Evolutionary conservation across 108 stramenopile genomes (phyloP).

Genomic region (Nitzschia sp.): DNA sequence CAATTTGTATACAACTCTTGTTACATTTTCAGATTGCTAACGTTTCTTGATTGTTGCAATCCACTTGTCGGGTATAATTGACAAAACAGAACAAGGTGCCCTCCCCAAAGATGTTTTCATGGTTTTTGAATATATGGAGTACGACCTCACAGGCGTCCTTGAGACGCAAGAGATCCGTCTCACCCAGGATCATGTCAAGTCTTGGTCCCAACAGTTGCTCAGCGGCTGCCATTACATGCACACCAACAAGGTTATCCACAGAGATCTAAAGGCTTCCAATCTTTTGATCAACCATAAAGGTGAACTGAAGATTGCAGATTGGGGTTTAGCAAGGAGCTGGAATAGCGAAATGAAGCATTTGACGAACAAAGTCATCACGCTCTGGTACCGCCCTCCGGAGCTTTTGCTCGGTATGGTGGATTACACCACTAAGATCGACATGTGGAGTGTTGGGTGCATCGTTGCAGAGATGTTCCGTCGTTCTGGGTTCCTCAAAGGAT

Average conservation of each 20-base stretch:
- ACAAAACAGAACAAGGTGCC: conserved; percentile 56
- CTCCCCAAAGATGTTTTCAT: conserved; percentile 91
- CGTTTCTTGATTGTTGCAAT: neutral
- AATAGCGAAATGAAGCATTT: conserved; percentile 82
- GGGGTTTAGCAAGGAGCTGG: conserved; percentile 91
- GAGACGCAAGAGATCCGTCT: conserved; percentile 82
- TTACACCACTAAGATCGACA: conserved; percentile 91
- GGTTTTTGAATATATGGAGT: conserved; percentile 94
- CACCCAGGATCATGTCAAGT: conserved; percentile 84
- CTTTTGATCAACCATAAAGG: conserved; percentile 85
- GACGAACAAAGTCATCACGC: conserved; percentile 93
- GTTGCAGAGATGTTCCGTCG: conserved; percentile 94
- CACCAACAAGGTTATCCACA: conserved; percentile 89
- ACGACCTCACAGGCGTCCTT: conserved; percentile 84
- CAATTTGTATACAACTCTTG: conserved; percentile 37
- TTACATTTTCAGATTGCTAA: neutral
- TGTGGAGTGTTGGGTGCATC: conserved; percentile 98
- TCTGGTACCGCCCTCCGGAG: conserved; percentile 98
- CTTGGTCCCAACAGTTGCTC: conserved; percentile 90
- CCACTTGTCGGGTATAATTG: conserved; percentile 5
- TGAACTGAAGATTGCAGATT: conserved; percentile 95
- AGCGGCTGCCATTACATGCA: conserved; percentile 92
- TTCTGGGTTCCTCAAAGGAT: conserved; percentile 72
- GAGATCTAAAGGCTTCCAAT: conserved; percentile 94
- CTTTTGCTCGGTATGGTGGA: conserved; percentile 80